Evolutionary conservation across 495 filamentous ascomycete species (phyloP), one percentile per base, ranked within the genome.

Genomic region (Lichenothelia convexa): DNA sequence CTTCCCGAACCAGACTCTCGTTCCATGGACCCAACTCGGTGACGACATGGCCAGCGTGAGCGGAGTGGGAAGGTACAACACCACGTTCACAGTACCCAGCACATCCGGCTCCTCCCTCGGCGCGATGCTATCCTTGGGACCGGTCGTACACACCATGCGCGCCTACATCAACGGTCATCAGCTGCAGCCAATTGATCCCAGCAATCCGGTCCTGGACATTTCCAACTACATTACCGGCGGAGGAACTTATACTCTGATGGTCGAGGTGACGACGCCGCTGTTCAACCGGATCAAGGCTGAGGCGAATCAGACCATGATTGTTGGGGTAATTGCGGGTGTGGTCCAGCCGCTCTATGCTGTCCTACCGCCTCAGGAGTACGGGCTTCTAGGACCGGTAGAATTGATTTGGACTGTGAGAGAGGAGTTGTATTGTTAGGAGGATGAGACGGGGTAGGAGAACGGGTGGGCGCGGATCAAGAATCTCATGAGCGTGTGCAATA

Each of bases 221-320:
- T 21, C 18, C 6, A 5, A 9, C 5, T 24, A 30, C 13, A 16
- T 50, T 15, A 24, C 24, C 3, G 18, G 1, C 2, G 45, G 41
- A 0, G 21, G 18, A 20, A 41, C 19, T 13, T 29, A 50, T 24
- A 19, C 12, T 26, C 16, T 50, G 1, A 17, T 37, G 26, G 34
- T 45, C 15, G 34, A 40, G 5, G 45, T 50, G 7, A 40, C 35
- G 13, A 50, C 47, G 19, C 41, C 47, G 9, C 34, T 50, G n/a
- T 40, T 40, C 16, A 50, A 50, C 33, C 7, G 35, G 9, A 31
- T 43, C 12, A 39, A 38, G 21, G 35, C 29, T 11, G 21, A 33
- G 8, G 36, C 27, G 6, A 19, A 42, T 21, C 13, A 29, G 15
- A 36, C 21, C 4, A 23, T 36, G 39, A n/a, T 36, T 5, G 30